Base-by-base conservation (phyloP, 768 basidiomycete species). In the Neoboletus magnificus region DNA sequence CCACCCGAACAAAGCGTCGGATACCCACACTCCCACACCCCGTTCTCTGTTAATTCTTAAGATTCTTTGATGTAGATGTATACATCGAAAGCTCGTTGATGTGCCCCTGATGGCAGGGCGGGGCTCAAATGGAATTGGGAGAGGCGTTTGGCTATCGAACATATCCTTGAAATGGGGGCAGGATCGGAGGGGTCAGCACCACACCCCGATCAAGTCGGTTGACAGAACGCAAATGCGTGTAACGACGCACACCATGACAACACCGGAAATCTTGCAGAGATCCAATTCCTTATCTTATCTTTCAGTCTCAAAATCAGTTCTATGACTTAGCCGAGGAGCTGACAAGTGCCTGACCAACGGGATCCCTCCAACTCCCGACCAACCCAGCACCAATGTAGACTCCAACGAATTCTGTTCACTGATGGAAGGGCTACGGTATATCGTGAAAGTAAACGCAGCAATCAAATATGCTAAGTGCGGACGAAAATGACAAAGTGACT, bases 141-240 rank as follows among this genome's bases (percentile, higher is more conserved):
- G 33, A 99, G 78, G 0, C 97, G 89, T 73, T 99, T 99, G 48
- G 97, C 83, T 5, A 98, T 98, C 98, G 62, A 92, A 82, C 2
- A 99, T 96, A 69, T 97, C 92, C 72, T 92, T 90, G 77, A 94
- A 98, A 60, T 95, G 89, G 74, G 88, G 88, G 59, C 92, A 93
- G 1, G 89, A 84, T 76, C 97, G 95, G 46, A 98, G 85, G 6
- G 94, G n/a, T 92, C 93, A 97, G 64, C 9, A 50, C 39, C 18
- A 47, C 33, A 13, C 33, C 33, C 33, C 13, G 13, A 15, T 33
- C 33, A 33, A 33, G 33, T 33, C 5, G 12, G 33, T 13, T 33
- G 33, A 33, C 15, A 13, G 13, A 33, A 13, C 15, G 33, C 33
- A 13, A 1, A 5, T 33, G 33, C 13, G 33, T 1, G 33, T 35